Percentiles rank a stretch among this genome's conserved stretches.
Evolutionary conservation across 2,329 filamentous ascomycete genomes (phyloP).

Genomic region (Hymenotorrendiella dingleyae): DNA sequence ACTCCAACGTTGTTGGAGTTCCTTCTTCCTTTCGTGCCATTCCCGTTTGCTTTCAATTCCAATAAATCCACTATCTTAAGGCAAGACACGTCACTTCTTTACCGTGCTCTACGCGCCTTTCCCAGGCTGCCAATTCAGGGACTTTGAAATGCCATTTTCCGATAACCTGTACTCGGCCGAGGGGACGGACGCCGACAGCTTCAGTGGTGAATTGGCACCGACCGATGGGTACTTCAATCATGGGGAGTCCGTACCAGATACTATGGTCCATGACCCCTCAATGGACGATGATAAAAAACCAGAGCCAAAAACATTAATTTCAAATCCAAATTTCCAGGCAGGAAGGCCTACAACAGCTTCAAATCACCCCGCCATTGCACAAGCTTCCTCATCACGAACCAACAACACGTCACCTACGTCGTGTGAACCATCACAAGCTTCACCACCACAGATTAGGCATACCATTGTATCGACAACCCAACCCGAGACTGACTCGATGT

Average conservation of each 20-base stretch:
- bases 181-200: conserved; percentile 21
- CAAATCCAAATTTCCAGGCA: conserved; percentile 13
- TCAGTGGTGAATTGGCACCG: conserved; percentile 26
- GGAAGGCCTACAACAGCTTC: conserved; percentile 13
- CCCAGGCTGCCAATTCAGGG: background rate
- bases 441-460: no score
- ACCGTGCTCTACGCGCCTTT: background rate
- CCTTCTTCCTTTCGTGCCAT: background rate
- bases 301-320: conserved; percentile 22
- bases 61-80: background rate
- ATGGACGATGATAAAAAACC: conserved; percentile 17
- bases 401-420: conserved; percentile 11
- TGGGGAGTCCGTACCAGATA: conserved; percentile 10
- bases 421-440: conserved; percentile 10
- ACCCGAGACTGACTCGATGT: conserved; percentile 10
- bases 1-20: background rate
- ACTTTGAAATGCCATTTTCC: conserved; percentile 15
- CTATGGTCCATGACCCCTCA: conserved; percentile 24
- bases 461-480: conserved; percentile 11
- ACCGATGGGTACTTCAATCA: conserved; percentile 28
- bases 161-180: conserved; percentile 23
- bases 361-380: conserved; percentile 13
- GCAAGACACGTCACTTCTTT: conserved; percentile 1
- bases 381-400: conserved; percentile 14
- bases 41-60: background rate